Conservation (phyloP, 306 rosid species). For the Castanea sativa region DNA sequence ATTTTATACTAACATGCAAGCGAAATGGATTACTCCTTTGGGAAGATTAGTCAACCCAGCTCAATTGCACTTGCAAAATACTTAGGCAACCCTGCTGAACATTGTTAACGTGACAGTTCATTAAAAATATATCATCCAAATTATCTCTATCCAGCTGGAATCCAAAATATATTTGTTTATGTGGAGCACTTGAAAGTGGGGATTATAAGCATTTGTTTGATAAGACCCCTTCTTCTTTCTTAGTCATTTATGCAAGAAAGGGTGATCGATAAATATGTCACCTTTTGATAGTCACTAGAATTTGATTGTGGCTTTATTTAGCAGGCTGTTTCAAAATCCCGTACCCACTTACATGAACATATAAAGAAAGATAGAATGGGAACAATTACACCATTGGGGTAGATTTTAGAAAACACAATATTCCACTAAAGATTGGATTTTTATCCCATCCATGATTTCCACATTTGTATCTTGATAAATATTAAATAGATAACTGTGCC, state of each 20-base stretch:
- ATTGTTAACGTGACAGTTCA: background rate
- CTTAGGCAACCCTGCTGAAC: background rate
- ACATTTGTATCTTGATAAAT: background rate
- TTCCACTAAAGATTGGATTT: background rate
- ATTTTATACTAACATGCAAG: background rate
- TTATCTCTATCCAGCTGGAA: background rate
- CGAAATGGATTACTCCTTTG: background rate
- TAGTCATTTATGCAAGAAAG: background rate
- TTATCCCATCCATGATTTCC: background rate
- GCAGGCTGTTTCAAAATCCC: background rate
- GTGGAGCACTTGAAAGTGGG: background rate
- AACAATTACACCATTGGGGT: background rate
- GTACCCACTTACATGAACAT: background rate
- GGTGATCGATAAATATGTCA: background rate
- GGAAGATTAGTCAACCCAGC: background rate
- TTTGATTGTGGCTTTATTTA: background rate
- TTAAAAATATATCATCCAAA: background rate
- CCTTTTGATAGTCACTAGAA: background rate
- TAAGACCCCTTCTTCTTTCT: background rate
- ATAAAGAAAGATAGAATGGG: background rate
- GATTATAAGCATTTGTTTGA: background rate
- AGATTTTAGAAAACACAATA: background rate
- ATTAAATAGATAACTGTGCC: background rate
- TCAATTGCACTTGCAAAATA: background rate
- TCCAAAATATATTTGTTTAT: background rate